These are phyloP conservation scores for Aspergillus tubingensis DNA, from an alignment of 2,329 filamentous ascomycete genomes.

Conservation along the genomic window DNA sequence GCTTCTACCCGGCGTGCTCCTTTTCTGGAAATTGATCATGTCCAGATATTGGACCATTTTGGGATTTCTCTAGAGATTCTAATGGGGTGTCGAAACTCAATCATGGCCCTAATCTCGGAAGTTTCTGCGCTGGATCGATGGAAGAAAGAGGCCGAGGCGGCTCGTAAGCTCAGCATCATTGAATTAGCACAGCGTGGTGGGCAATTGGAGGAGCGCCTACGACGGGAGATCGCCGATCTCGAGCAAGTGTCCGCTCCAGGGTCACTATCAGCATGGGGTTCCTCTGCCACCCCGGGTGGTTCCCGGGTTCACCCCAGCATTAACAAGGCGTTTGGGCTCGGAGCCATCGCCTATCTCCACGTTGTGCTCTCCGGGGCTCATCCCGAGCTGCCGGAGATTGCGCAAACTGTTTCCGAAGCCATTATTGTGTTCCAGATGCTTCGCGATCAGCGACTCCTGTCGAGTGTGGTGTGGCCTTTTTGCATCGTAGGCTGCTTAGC, in stretches of 20 bases:
- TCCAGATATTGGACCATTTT: not conserved
- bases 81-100: not conserved
- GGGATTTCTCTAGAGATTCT: not conserved
- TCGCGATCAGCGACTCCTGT: not conserved
- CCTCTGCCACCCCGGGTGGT: not conserved
- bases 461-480: not conserved
- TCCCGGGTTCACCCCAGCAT: not conserved
- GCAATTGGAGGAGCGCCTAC: not conserved
- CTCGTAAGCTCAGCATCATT: constrained; percentile 5
- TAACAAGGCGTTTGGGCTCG: not conserved
- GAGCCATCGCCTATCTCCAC: not conserved
- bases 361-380: not conserved
- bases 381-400: not conserved
- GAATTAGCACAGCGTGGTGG: constrained; percentile 1
- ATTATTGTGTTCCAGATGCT: not conserved
- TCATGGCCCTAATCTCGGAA: not conserved
- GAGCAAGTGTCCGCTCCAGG: not conserved
- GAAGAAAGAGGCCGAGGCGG: not conserved
- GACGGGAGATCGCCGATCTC: not conserved
- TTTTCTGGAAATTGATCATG: not conserved
- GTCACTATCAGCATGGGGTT: not conserved
- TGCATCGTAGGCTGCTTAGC: not conserved
- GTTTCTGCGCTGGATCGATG: not conserved
- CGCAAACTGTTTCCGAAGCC: not conserved
- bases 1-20: not conserved